Evolutionary conservation across 2,329 filamentous ascomycete genomes (phyloP), one percentile per base, ranked within the genome.

Genomic region (Dryadomyces sulphureus): DNA sequence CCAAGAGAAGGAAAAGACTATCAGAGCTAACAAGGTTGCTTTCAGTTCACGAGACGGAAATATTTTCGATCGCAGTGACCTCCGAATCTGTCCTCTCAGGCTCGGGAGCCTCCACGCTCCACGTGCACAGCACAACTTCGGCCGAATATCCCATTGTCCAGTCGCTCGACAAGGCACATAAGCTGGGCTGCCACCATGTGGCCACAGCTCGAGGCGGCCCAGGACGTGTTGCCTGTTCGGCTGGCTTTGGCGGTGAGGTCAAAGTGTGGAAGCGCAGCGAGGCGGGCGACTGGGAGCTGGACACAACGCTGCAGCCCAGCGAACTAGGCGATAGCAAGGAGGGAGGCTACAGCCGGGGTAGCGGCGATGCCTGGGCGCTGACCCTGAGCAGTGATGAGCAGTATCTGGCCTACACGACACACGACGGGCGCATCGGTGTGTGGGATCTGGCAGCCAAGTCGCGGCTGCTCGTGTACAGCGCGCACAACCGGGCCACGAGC

Each of bases 151-250:
- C 86, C 2, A 73, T 94, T 51, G 70, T 74, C 12, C 92, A 98
- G 61, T 84, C 81, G 20, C 75, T 98, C 49, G 68, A 79, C 45
- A 75, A 76, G 53, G 89, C 83, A 25, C 92, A 98, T 66, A 81
- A 81, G 53, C 75, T 94, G 30, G 92, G 92, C 54, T 92, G 87
- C 59, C 92, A 98, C 65, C 92, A 98, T 64, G 68, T 96, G 43
- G 80, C 78, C 51, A 81, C 82, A 14, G 73, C 60, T 67, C 79
- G 62, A 39, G 58, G 55, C 32, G 69, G 65, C 36, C 73, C 83
- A 54, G 88, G 87, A 38, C 76, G 71, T 45, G 71, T 79, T 45
- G 85, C 85, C 16, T 87, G 84, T 4, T 93, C 81, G 49, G 84
- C 81, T 14, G 93, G 92, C 0, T 98, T 98, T 57, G 86, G 79